Evolutionary conservation across 2,329 filamentous ascomycete species (phyloP).

Genomic region (Hymenoscyphus albidus): DNA sequence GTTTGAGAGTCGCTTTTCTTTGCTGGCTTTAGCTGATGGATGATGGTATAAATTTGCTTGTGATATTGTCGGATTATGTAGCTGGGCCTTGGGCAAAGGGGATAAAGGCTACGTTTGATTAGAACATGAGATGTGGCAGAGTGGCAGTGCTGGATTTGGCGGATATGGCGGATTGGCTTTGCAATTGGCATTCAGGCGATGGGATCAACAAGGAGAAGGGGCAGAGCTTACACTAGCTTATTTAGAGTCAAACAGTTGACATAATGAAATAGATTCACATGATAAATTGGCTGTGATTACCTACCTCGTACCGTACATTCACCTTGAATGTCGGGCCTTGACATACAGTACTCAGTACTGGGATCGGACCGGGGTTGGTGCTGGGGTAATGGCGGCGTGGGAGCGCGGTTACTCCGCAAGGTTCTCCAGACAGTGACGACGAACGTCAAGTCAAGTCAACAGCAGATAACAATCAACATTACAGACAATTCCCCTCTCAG

Average conservation of each 20-base stretch:
- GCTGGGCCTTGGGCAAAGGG: neutral
- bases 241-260: neutral
- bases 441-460: too few species aligned
- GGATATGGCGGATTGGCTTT: neutral
- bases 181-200: neutral
- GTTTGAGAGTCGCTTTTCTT: neutral
- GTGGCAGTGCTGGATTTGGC: neutral
- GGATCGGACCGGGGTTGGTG: neutral
- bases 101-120: neutral
- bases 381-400: neutral
- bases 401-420: too few species aligned
- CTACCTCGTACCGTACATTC: too few species aligned
- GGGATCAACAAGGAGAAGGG: neutral
- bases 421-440: too few species aligned
- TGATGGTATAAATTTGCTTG: neutral
- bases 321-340: too few species aligned
- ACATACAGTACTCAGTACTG: neutral
- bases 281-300: neutral
- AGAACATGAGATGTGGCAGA: neutral
- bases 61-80: conserved; percentile 4
- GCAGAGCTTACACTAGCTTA: neutral
- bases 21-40: neutral
- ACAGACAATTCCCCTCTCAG: too few species aligned
- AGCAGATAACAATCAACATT: too few species aligned
- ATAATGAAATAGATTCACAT: neutral